Base-by-base conservation (phyloP, 73 alveolate genomes). In the Blepharisma japonicum region DNA sequence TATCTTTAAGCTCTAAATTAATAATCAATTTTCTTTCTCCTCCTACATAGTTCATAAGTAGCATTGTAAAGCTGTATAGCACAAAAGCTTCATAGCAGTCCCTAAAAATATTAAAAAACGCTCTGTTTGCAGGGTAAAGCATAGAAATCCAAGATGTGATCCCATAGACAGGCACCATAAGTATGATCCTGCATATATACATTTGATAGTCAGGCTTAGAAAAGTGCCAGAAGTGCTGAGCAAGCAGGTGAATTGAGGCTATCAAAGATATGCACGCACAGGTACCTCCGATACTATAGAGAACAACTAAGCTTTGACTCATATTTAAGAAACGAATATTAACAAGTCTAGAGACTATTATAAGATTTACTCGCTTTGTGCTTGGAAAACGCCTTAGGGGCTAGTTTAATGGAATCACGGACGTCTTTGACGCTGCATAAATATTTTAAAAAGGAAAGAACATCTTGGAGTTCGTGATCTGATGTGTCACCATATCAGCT, bases 21-120 rank as follows among this genome's bases (percentile, higher is more conserved):
- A 80, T 82, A 2, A 83, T 49, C 39, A 87, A 54, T 38, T 71
- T 46, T 45, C 80, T 80, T 67, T 87, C 91, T 27, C 90, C 94
- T 6, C 94, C 94, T 38, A 87, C 45, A 55, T 78, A 87, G 49
- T 87, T 71, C 6, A 87, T 80, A 1, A 83, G 71, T 56, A 87
- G 70, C 80, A 82, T 53, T 86, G 86, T 79, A 76, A 87, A 87
- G 68, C 66, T 77, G 80, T 87, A 87, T 4, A 87, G 81, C 21
- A 87, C 91, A 53, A 82, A 87, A 6, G 91, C 94, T 46, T 87
- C 94, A 55, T 87, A 87, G 18, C 81, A 23, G 77, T 87, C 94
- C 55, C 94, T 77, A 42, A 83, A 46, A 5, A 86, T 79, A 45
- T 68, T 79, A 25, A 68, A 71, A 21, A 71, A 11, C 23, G 76